Evolutionary conservation across 306 rosid genomes (phyloP), one percentile per base, ranked within the genome.

Genomic region (Lagenaria siceraria): DNA sequence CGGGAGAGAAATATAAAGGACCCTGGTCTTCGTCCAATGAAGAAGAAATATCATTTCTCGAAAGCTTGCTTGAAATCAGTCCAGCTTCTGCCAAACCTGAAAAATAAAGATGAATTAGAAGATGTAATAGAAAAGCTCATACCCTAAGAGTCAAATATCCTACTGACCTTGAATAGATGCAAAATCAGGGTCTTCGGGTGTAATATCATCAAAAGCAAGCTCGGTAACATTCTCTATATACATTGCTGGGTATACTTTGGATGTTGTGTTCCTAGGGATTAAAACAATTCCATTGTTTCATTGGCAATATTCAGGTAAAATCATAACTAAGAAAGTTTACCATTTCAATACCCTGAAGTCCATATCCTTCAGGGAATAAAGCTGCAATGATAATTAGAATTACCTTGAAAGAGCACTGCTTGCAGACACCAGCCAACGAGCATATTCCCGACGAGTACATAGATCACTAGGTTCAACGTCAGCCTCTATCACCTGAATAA

Each of bases 1-100:
- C 91, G 66, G 99, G 96, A 48, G 85, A 89, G 84, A 96, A 96
- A 88, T 82, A 80, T 77, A 82, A 84, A 27, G 93, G 88, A 81
- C 82, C 69, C 61, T 87, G 81, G 49, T 88, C 89, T 80, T 92
- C 96, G 69, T 84, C 92, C 15, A 80, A 74, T 24, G 97, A 83
- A 69, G 90, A 85, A 75, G 79, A 85, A 84, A 81, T 80, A 84
- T 96, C 99, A 70, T 56, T 53, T 80, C 90, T 87, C 69, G 99
- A 96, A 81, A 96, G 97, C 88, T 82, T 96, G 88, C 99, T 96
- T 77, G 89, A 92, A 53, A 96, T 90, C 77, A 96, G 96, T 81
- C 98, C 99, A 59, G 98, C 97, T 88, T 96, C 99, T 68, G 99
- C 99, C 90, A 96, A 89, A 83, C 99, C 99, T 96, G 86, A 68